Evolutionary conservation across 257 asterid species (phyloP), one percentile per base, ranked within the genome.

Genomic region (Mentha longifolia): DNA sequence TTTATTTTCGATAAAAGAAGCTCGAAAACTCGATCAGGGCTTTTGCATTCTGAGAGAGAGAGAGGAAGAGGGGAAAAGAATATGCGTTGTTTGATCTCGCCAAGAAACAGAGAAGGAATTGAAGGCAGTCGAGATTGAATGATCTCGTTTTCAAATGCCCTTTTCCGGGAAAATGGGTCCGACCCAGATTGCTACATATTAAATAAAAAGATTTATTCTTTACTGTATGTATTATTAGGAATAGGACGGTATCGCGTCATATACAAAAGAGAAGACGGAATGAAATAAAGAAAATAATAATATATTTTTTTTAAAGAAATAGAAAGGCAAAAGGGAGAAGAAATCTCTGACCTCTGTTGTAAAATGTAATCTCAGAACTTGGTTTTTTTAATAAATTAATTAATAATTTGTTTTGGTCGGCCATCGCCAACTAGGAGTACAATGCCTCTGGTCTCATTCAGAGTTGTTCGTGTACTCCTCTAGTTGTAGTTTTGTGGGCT

Each of bases 21-120:
- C 60, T 30, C 47, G 7, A 67, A 78, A 59, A 73, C 37, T 16
- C 57, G 80, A 70, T 76, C 72, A 71, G 72, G 82, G 75, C 65
- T 83, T 77, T 74, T 57, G 58, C 30, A 20, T 58, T 43, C 35
- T 11, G 57, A 20, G 56, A 67, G 22, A 19, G 52, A 70, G 22
- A 71, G 35, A 72, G 41, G 57, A 7, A 5, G 49, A 50, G 68
- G 50, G 62, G 89, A 37, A 82, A 84, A 72, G 92, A 84, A 83
- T 86, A 86, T 81, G 77, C 80, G 35, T 46, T 45, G 45, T 45
- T 61, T 77, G 85, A 70, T 67, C 45, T 65, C 16, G 72, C 42
- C 68, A 68, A 65, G 75, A 79, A 84, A 82, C 52, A 57, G 20
- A 12, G 74, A 59, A 74, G 42, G 31, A 28, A 41, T 39, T 39